Evolutionary conservation across 306 rosid genomes (phyloP).

Genomic region (Malus fusca): DNA sequence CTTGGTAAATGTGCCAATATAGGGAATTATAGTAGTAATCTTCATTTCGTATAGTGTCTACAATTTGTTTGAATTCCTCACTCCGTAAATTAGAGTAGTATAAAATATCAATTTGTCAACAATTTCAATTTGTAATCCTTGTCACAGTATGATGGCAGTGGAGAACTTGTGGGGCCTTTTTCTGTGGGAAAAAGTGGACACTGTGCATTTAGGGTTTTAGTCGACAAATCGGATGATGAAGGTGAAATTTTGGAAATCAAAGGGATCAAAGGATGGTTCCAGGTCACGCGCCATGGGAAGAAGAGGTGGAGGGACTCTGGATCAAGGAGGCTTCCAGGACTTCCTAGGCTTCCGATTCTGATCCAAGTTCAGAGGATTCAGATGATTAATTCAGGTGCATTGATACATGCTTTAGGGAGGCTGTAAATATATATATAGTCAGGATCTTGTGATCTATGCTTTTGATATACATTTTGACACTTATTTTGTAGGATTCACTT

Average conservation of each 20-base stretch:
- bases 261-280: background rate
- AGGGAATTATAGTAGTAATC: background rate
- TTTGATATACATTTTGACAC: too few relatives aligned
- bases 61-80: background rate
- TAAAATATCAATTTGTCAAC: background rate
- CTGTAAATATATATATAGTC: background rate
- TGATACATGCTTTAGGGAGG: background rate
- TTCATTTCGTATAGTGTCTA: background rate
- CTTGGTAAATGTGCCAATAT: background rate
- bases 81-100: background rate
- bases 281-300: background rate
- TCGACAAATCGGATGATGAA: background rate
- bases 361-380: background rate
- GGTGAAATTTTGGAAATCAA: background rate
- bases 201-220: background rate
- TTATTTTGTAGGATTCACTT: too few relatives aligned
- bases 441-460: too few relatives aligned
- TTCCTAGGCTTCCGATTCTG: background rate
- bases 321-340: background rate
- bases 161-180: background rate
- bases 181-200: background rate
- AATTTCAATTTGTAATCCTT: background rate
- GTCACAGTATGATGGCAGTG: background rate
- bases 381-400: background rate
- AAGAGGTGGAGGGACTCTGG: background rate